Evolutionary conservation across 2,329 filamentous ascomycete species (phyloP).

Genomic region (Botrytis paeoniae): DNA sequence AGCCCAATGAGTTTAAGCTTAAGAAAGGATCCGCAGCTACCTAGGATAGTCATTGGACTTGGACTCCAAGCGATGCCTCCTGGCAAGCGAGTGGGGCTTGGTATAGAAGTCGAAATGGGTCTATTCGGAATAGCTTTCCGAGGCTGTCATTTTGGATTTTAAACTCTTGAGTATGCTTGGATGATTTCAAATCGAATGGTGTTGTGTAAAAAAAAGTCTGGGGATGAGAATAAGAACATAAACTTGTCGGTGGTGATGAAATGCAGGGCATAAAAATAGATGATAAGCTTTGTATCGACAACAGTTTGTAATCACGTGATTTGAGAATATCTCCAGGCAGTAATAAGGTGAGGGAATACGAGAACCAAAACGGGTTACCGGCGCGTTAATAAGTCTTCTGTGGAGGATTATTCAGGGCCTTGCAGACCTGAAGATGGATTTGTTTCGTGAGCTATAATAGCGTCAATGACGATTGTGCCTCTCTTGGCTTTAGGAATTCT

Average conservation of each 20-base stretch:
- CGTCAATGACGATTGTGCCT: not conserved
- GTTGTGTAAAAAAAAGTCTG: not conserved
- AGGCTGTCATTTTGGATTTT: no score
- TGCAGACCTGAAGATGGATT: not conserved
- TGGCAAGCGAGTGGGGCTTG: not conserved
- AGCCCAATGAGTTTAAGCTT: slow-evolving; percentile 2
- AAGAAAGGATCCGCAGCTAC: not conserved
- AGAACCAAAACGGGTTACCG: not conserved
- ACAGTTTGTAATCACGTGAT: not conserved
- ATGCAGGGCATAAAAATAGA: no score
- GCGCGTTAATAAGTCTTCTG: not conserved
- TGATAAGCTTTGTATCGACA: not conserved
- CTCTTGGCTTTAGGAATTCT: not conserved
- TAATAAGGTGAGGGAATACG: not conserved
- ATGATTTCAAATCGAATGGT: not conserved
- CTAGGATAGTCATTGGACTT: not conserved
- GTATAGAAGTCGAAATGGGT: not conserved
- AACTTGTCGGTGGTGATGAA: not conserved
- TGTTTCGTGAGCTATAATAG: not conserved
- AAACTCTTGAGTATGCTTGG: not conserved
- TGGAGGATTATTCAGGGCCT: not conserved
- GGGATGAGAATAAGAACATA: not conserved
- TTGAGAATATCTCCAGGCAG: accelerated
- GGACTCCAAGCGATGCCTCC: not conserved
- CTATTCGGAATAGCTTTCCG: not conserved